A percentile compares a stretch with the other conserved stretches of the same genome.
phyloP scores from a whole-genome alignment of 352 stramenopile genomes.

The Globisporangium cylindrosporum region DNA sequence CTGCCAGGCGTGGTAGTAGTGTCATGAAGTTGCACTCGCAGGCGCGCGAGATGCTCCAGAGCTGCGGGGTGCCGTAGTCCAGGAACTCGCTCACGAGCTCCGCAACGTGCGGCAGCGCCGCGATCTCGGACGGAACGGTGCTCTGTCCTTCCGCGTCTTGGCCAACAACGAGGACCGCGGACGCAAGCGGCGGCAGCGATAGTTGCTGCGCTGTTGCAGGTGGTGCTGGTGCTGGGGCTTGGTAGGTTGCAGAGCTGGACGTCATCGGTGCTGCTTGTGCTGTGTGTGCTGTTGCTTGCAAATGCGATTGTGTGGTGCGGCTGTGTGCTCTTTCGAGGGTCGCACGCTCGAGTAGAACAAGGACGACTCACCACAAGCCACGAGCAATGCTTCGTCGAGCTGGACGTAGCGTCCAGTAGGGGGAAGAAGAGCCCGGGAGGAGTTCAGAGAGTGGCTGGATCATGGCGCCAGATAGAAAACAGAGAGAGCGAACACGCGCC shows the following conservation, averaged over 20 bases:
- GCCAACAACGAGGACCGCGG: not conserved
- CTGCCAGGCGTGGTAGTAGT: constrained; percentile 20
- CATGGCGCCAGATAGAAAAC: not conserved
- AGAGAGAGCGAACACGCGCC: not conserved
- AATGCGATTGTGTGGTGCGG: constrained; percentile 1
- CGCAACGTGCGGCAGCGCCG: not conserved
- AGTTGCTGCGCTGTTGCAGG: not conserved
- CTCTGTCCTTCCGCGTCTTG: not conserved
- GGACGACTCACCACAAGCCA: not conserved
- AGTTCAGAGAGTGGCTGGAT: not conserved
- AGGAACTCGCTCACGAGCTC: constrained; percentile 2
- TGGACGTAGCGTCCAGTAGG: not conserved
- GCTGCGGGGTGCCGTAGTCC: not conserved
- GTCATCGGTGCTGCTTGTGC: not conserved
- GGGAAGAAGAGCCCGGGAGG: not conserved
- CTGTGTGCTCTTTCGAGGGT: not conserved
- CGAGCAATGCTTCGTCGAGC: not conserved
- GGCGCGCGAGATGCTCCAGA: not conserved
- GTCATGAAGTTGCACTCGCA: constrained; percentile 11
- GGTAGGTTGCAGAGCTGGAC: not conserved
- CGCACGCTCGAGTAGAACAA: not conserved
- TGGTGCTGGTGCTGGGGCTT: not conserved
- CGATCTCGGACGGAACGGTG: not conserved
- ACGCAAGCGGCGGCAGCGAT: not conserved
- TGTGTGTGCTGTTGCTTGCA: not conserved